These are phyloP conservation scores for Meira nashicola DNA, from an alignment of 1,284 basidiomycete genomes.

Conservation along the genomic window DNA sequence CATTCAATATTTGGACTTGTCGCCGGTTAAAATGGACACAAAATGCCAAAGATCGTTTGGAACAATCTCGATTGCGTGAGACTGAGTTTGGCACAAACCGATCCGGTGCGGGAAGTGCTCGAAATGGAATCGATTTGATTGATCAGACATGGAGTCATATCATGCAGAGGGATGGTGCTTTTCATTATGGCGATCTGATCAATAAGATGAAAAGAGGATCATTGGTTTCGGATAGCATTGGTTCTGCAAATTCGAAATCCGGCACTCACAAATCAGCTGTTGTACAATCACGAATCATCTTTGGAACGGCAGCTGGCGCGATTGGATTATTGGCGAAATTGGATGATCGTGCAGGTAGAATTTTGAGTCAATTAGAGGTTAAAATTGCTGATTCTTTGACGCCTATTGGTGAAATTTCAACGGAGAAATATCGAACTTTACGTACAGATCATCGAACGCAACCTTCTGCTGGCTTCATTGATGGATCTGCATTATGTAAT, in stretches of 20 bases:
- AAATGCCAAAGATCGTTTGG: slow-evolving; percentile 14
- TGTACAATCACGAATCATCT: slow-evolving; percentile 21
- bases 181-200: slow-evolving; percentile 49
- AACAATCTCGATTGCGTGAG: slow-evolving; percentile 4
- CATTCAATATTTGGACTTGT: slow-evolving; percentile 46
- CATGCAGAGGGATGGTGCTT: slow-evolving; percentile 39
- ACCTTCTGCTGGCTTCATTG: slow-evolving; percentile 31
- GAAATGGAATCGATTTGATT: neutral
- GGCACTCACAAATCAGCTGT: neutral
- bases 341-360: slow-evolving; percentile 14
- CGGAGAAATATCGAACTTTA: slow-evolving; percentile 36
- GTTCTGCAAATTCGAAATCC: neutral
- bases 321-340: slow-evolving; percentile 35
- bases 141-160: slow-evolving; percentile 23
- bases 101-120: slow-evolving; percentile 15
- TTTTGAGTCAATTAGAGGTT: slow-evolving; percentile 31
- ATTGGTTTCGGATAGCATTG: slow-evolving; percentile 11
- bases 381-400: slow-evolving; percentile 27
- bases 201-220: slow-evolving; percentile 30
- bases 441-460: slow-evolving; percentile 48
- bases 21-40: slow-evolving; percentile 28
- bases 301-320: slow-evolving; percentile 41
- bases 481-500: slow-evolving; percentile 17
- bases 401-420: slow-evolving; percentile 25
- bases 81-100: slow-evolving; percentile 22